Percentiles rank a stretch among this genome's conserved stretches.
Conservation (phyloP, 805 yeast species). For the Wickerhamiella galacta region DNA sequence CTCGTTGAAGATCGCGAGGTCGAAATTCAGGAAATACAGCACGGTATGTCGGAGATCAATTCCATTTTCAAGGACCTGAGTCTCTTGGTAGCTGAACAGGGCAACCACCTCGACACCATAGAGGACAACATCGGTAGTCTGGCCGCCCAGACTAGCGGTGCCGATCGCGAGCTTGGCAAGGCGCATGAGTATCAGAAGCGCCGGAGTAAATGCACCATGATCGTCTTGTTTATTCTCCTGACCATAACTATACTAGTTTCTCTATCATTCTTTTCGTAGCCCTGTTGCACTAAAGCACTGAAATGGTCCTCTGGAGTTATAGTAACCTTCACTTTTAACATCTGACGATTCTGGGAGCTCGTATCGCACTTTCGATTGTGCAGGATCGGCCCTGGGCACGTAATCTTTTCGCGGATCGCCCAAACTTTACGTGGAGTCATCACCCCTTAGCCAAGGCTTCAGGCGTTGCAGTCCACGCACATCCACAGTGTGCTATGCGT, state of each 20-base stretch:
- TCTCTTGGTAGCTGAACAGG: constrained; percentile 65
- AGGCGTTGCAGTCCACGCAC: too few species aligned
- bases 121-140: constrained; percentile 60
- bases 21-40: constrained; percentile 54
- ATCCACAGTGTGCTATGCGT: too few species aligned
- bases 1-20: constrained; percentile 51
- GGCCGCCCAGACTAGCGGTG: constrained; percentile 48
- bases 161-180: constrained; percentile 48
- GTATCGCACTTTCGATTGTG: too few species aligned
- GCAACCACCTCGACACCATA: constrained; percentile 65
- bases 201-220: constrained; percentile 59
- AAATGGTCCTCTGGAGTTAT: constrained; percentile 7
- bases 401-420: too few species aligned
- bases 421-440: too few species aligned
- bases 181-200: constrained; percentile 62
- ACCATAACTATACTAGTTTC: constrained; percentile 38
- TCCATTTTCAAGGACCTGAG: constrained; percentile 72
- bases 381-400: too few species aligned
- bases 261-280: constrained; percentile 7
- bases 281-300: not conserved
- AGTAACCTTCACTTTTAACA: constrained; percentile 22
- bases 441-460: too few species aligned
- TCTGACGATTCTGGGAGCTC: too few species aligned
- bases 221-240: constrained; percentile 42
- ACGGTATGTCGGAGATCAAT: constrained; percentile 72